Conservation (phyloP, 1,284 basidiomycete genomes). For the Heliocybe sulcata region DNA sequence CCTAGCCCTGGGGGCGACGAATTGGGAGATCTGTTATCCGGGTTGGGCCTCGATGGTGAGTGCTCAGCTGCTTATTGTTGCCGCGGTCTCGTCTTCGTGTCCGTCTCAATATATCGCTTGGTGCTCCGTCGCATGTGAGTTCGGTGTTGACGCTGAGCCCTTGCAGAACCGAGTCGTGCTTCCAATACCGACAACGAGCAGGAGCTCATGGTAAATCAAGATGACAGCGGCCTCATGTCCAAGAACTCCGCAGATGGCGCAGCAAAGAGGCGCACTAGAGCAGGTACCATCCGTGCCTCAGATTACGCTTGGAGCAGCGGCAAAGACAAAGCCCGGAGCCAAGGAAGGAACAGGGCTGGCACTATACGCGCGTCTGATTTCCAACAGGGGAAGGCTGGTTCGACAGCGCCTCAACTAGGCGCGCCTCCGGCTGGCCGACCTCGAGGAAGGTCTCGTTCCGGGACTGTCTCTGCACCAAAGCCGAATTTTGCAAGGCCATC, state of each 20-base stretch:
- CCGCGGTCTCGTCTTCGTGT: neutral
- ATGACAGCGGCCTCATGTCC: neutral
- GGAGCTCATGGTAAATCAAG: neutral
- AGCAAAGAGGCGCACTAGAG: slow-evolving; percentile 1
- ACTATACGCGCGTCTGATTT: slow-evolving; percentile 24
- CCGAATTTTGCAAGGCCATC: neutral
- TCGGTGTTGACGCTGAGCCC: no score
- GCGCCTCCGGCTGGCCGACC: neutral
- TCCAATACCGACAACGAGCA: neutral
- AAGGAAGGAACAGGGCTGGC: slow-evolving; percentile 15
- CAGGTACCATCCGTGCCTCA: neutral
- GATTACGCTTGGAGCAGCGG: neutral
- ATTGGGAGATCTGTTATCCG: neutral
- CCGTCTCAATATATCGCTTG: no score
- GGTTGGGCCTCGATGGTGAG: neutral
- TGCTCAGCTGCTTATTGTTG: neutral
- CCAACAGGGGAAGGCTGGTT: slow-evolving; percentile 1
- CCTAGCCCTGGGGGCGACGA: neutral
- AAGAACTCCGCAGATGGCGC: neutral
- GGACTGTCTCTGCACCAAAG: slow-evolving; percentile 20
- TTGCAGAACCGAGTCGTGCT: no score
- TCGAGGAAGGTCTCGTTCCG: slow-evolving; percentile 20
- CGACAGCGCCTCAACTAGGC: neutral
- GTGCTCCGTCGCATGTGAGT: no score
- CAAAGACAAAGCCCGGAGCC: neutral